Conservation (phyloP, 2,329 filamentous ascomycete species). For the Penicillium brasilianum region DNA sequence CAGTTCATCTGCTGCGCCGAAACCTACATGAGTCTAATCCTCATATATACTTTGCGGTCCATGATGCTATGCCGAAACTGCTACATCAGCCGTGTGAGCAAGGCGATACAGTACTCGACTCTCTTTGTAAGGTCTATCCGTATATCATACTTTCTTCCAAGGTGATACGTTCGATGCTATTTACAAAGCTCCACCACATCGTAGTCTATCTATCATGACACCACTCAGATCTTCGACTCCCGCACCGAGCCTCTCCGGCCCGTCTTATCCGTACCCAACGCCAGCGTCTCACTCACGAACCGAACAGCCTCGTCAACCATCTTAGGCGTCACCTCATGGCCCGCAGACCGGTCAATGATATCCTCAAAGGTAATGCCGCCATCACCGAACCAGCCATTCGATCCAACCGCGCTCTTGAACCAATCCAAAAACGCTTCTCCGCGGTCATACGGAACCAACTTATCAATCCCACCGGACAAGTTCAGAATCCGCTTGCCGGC, state of each 20-base stretch:
- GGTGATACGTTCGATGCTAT: not conserved
- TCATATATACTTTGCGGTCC: not conserved
- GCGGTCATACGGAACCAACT: slow-evolving; percentile 64
- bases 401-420: slow-evolving; percentile 55
- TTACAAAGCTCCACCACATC: not conserved
- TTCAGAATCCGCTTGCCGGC: slow-evolving; percentile 60
- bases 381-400: slow-evolving; percentile 56
- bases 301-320: slow-evolving; percentile 63
- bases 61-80: not conserved
- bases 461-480: slow-evolving; percentile 61
- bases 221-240: slow-evolving; percentile 41
- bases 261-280: slow-evolving; percentile 28
- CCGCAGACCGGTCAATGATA: slow-evolving; percentile 60
- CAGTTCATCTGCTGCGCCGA: not conserved
- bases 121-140: not conserved
- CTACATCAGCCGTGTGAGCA: too few relatives aligned
- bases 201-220: slow-evolving; percentile 5
- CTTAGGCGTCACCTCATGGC: slow-evolving; percentile 61
- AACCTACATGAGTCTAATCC: not conserved
- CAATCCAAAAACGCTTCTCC: slow-evolving; percentile 62
- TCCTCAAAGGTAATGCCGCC: slow-evolving; percentile 61
- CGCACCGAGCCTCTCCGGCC: slow-evolving; percentile 37
- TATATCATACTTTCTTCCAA: not conserved
- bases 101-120: not conserved
- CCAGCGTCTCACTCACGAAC: slow-evolving; percentile 56